Evolutionary conservation across 2,329 filamentous ascomycete species (phyloP).

Genomic region (Knufia fluminis): DNA sequence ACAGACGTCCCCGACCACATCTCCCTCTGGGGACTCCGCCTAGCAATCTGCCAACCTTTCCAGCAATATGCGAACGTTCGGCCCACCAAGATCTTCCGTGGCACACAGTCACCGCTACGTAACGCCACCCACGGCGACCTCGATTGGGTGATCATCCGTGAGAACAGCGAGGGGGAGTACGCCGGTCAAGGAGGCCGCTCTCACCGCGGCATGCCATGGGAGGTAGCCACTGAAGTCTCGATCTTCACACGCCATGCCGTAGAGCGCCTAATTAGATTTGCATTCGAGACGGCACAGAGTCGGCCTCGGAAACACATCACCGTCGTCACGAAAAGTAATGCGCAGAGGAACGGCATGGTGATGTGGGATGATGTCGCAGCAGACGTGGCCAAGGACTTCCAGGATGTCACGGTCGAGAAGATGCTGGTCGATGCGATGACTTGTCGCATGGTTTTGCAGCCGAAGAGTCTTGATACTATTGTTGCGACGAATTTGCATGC

Average conservation of each 20-base stretch:
- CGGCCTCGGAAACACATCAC: conserved; percentile 51
- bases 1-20: conserved; percentile 56
- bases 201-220: conserved; percentile 50
- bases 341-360: conserved; percentile 58
- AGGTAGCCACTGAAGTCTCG: conserved; percentile 52
- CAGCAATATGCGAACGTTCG: conserved; percentile 62
- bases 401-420: conserved; percentile 53
- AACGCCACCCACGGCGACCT: conserved; percentile 48
- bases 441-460: conserved; percentile 53
- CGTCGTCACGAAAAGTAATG: conserved; percentile 58
- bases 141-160: conserved; percentile 58
- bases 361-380: conserved; percentile 57
- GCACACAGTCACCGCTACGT: conserved; percentile 47
- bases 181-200: conserved; percentile 56
- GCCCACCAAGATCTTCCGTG: conserved; percentile 53
- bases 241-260: conserved; percentile 55
- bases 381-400: conserved; percentile 48
- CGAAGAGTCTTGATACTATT: conserved; percentile 52
- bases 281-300: conserved; percentile 51
- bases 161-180: conserved; percentile 60
- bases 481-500: conserved; percentile 55
- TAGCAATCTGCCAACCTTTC: conserved; percentile 58
- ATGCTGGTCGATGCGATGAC: conserved; percentile 62
- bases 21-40: conserved; percentile 56
- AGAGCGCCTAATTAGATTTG: conserved; percentile 52